Percentiles rank a stretch among this genome's conserved stretches.
Conservation (phyloP, 108 stramenopile genomes). For the Parmales sp. region DNA sequence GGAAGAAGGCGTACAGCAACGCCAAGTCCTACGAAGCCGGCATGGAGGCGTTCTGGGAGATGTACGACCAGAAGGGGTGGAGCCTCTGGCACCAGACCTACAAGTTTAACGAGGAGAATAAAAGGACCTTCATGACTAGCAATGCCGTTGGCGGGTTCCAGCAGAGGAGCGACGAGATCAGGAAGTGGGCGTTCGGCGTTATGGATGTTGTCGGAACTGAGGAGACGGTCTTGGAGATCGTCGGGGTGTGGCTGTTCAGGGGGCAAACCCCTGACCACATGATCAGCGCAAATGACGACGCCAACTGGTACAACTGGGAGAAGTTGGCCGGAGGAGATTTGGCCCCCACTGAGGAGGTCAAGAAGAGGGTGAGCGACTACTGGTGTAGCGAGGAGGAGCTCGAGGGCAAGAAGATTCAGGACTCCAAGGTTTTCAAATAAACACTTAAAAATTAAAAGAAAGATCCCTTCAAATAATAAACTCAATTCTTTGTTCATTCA, state of each 20-base stretch:
- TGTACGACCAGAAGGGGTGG: slow-evolving; percentile 53
- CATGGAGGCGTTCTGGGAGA: slow-evolving; percentile 64
- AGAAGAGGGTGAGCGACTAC: slow-evolving; percentile 38
- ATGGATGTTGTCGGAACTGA: slow-evolving; percentile 62
- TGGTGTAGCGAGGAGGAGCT: slow-evolving; percentile 47
- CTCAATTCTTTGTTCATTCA: too few species aligned
- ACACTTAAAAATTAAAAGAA: not conserved
- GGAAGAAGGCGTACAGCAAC: slow-evolving; percentile 67
- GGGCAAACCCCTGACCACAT: slow-evolving; percentile 50
- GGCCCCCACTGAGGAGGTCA: slow-evolving; percentile 39
- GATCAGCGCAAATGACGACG: slow-evolving; percentile 52
- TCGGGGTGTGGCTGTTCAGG: slow-evolving; percentile 55
- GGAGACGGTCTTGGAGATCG: slow-evolving; percentile 31
- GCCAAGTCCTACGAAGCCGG: slow-evolving; percentile 42
- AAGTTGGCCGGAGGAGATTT: slow-evolving; percentile 36
- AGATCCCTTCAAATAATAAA: too few species aligned
- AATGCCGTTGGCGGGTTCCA: slow-evolving; percentile 66
- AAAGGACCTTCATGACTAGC: slow-evolving; percentile 50
- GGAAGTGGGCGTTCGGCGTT: slow-evolving; percentile 66
- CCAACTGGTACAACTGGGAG: slow-evolving; percentile 61
- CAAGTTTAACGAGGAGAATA: slow-evolving; percentile 71
- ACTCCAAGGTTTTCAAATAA: slow-evolving; percentile 62
- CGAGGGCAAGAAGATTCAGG: slow-evolving; percentile 41
- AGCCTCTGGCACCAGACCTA: slow-evolving; percentile 51
- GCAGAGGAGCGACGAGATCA: slow-evolving; percentile 60